These are phyloP conservation scores for Xanthoconium purpureum DNA, from an alignment of 768 basidiomycete genomes.

Conservation along the genomic window DNA sequence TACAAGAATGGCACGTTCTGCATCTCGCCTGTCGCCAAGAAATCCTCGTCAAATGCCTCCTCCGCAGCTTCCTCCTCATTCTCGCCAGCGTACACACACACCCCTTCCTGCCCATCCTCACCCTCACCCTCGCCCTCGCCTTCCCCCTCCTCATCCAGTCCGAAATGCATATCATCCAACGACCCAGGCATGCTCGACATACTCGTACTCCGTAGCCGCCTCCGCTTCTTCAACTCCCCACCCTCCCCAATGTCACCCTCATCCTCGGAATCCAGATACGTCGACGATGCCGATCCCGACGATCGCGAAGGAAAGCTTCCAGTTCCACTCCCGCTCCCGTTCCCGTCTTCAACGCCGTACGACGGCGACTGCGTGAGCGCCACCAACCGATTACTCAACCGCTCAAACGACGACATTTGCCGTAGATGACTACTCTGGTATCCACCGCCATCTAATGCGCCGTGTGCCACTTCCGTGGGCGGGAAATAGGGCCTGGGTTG, in stretches of 20 bases:
- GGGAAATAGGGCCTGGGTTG: slow-evolving; percentile 33
- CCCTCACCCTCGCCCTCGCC: slow-evolving; percentile 34
- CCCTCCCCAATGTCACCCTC: slow-evolving; percentile 39
- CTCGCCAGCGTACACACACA: slow-evolving; percentile 36
- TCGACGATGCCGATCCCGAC: slow-evolving; percentile 50
- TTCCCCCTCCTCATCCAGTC: slow-evolving; percentile 50
- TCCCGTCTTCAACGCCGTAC: slow-evolving; percentile 23
- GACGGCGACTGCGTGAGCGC: slow-evolving; percentile 44
- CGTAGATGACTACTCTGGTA: slow-evolving; percentile 47
- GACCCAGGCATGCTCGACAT: slow-evolving; percentile 88
- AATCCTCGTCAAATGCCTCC: slow-evolving; percentile 74
- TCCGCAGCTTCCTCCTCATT: slow-evolving; percentile 65
- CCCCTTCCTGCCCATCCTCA: slow-evolving; percentile 32
- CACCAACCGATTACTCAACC: slow-evolving; percentile 57
- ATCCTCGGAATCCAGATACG: slow-evolving; percentile 50
- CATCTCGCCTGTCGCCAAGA: slow-evolving; percentile 82
- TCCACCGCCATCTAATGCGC: slow-evolving; percentile 7
- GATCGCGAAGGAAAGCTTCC: slow-evolving; percentile 55
- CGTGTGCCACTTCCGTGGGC: slow-evolving; percentile 14
- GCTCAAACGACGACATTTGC: slow-evolving; percentile 77
- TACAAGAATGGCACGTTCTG: slow-evolving; percentile 68
- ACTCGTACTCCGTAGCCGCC: slow-evolving; percentile 53
- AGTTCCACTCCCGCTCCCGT: slow-evolving; percentile 41
- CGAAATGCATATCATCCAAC: slow-evolving; percentile 60
- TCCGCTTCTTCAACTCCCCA: slow-evolving; percentile 37